Evolutionary conservation across 2,329 filamentous ascomycete genomes (phyloP).

Genomic region (Stemphylium beticola): DNA sequence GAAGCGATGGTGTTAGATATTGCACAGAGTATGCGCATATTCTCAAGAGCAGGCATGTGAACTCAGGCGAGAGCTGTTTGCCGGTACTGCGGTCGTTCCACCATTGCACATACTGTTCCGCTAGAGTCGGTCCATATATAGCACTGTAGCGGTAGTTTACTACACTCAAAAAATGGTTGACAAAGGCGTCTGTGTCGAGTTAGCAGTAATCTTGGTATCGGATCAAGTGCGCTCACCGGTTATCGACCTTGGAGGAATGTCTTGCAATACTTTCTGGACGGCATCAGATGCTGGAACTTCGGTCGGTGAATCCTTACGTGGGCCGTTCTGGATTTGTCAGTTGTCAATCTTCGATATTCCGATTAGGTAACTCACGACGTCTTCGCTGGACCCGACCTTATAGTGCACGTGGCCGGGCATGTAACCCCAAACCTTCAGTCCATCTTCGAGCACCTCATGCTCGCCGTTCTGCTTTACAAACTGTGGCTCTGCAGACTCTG

Average conservation of each 20-base stretch:
- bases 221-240: conserved; percentile 25
- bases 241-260: conserved; percentile 42
- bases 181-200: conserved; percentile 49
- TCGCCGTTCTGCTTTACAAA: conserved; percentile 8
- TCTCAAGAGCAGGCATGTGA: conserved; percentile 56
- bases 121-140: conserved; percentile 55
- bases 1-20: conserved; percentile 48
- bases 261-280: conserved; percentile 43
- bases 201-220: background rate
- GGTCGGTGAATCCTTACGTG: conserved; percentile 13
- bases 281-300: conserved; percentile 30
- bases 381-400: conserved; percentile 28
- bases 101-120: conserved; percentile 55
- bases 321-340: conserved; percentile 1
- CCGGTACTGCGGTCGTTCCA: conserved; percentile 50
- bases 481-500: conserved; percentile 12
- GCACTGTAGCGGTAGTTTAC: conserved; percentile 57
- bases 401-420: conserved; percentile 47
- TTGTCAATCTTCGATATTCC: background rate
- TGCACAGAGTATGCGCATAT: conserved; percentile 56
- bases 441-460: conserved; percentile 28
- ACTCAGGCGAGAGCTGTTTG: conserved; percentile 49
- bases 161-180: conserved; percentile 55
- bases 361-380: conserved; percentile 14
- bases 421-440: conserved; percentile 44